phyloP scores from a whole-genome alignment of 352 stramenopile species.

The Blastocystis sp. region DNA sequence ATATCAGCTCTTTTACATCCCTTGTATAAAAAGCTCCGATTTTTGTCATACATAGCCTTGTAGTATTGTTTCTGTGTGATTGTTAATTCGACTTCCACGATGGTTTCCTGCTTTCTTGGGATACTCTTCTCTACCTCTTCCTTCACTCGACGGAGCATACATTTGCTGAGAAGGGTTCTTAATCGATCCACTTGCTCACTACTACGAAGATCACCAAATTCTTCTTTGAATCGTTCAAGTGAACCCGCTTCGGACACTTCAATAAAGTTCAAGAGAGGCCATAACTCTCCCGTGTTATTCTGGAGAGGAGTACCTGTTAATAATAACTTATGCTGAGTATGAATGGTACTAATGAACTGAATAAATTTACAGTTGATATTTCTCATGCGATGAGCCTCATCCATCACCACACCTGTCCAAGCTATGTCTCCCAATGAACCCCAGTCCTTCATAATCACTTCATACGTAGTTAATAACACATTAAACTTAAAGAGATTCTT shows the following conservation, averaged over 20 bases:
- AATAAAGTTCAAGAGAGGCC: conserved; percentile 92
- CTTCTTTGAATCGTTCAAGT: conserved; percentile 69
- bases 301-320: conserved; percentile 86
- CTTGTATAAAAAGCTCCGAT: conserved; percentile 73
- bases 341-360: conserved; percentile 78
- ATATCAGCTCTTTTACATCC: conserved; percentile 51
- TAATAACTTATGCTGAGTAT: conserved; percentile 80
- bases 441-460: conserved; percentile 82
- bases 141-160: conserved; percentile 94
- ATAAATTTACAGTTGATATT: conserved; percentile 85
- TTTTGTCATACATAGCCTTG: conserved; percentile 85
- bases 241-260: conserved; percentile 75
- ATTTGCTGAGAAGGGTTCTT: conserved; percentile 87
- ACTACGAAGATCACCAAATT: conserved; percentile 90
- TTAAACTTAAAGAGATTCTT: conserved; percentile 71
- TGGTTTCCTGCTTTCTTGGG: conserved; percentile 94
- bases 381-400: conserved; percentile 89
- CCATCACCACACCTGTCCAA: conserved; percentile 88
- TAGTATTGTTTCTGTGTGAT: conserved; percentile 98
- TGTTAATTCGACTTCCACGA: conserved; percentile 86
- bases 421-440: conserved; percentile 82
- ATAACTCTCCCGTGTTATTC: conserved; percentile 93
- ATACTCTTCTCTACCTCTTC: conserved; percentile 97
- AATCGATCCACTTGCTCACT: conserved; percentile 86
- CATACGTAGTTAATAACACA: conserved; percentile 88